A percentile compares a stretch with the other conserved stretches of the same genome.
phyloP scores from a whole-genome alignment of 2,329 filamentous ascomycete species.

The Onygena corvina region DNA sequence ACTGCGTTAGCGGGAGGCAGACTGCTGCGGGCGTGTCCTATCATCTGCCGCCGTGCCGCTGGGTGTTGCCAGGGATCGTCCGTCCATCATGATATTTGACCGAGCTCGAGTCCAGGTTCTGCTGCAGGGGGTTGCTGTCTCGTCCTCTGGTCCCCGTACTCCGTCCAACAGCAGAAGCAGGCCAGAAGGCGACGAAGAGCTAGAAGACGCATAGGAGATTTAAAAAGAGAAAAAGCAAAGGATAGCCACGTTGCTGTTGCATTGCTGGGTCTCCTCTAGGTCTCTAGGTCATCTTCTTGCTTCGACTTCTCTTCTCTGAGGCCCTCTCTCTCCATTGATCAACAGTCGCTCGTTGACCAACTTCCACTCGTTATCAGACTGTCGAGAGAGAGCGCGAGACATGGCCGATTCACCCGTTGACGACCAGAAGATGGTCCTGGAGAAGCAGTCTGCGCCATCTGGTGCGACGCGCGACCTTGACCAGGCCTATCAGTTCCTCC shows the following conservation, averaged over 20 bases:
- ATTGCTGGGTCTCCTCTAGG: background rate
- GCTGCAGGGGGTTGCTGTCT: background rate
- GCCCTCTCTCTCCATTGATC: background rate
- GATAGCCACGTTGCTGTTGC: background rate
- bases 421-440: background rate
- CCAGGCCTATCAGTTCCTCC: conserved; percentile 8
- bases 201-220: background rate
- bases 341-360: too few relatives aligned
- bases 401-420: background rate
- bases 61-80: background rate
- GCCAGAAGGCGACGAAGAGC: background rate
- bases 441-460: background rate
- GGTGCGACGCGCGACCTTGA: background rate
- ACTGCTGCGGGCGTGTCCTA: background rate
- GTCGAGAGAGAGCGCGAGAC: too few relatives aligned
- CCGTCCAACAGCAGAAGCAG: background rate
- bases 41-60: background rate
- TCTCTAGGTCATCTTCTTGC: background rate
- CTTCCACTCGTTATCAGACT: too few relatives aligned
- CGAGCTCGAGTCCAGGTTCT: background rate
- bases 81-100: background rate
- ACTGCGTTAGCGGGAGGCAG: background rate
- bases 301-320: too few relatives aligned
- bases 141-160: background rate
- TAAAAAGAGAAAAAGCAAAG: conserved; percentile 5